Percentiles rank a stretch among this genome's conserved stretches.
Conservation (phyloP, 2,329 filamentous ascomycete genomes). For the Sclerotinia subarctica region DNA sequence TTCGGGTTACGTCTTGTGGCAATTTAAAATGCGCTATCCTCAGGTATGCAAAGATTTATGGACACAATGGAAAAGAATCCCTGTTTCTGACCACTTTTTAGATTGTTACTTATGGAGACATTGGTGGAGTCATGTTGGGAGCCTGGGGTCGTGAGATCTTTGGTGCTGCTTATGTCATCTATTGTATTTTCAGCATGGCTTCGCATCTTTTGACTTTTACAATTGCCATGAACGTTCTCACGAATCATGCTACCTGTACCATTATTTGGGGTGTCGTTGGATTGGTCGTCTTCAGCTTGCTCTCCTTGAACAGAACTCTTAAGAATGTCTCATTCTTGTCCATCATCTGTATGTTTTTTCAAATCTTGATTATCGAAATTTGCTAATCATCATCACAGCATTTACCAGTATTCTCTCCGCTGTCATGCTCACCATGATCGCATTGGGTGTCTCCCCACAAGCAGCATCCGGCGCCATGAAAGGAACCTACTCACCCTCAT, state of each 20-base stretch:
- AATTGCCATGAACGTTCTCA: conserved; percentile 57
- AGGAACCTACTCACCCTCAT: conserved; percentile 42
- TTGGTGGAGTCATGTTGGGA: conserved; percentile 52
- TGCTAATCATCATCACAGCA: conserved; percentile 38
- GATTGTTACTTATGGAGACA: conserved; percentile 51
- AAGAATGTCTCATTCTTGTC: conserved; percentile 54
- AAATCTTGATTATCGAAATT: background rate
- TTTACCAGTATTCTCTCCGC: conserved; percentile 54
- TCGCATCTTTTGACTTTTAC: conserved; percentile 58
- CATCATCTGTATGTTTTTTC: conserved; percentile 44
- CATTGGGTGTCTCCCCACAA: conserved; percentile 37
- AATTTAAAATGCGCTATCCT: conserved; percentile 54
- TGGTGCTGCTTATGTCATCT: conserved; percentile 49
- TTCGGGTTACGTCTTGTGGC: conserved; percentile 58
- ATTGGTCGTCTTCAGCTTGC: conserved; percentile 49
- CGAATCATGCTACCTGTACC: conserved; percentile 52
- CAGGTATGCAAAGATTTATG: conserved; percentile 39
- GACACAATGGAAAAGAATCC: background rate
- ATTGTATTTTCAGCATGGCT: conserved; percentile 59
- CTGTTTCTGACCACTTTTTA: background rate
- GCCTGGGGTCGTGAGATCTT: conserved; percentile 45
- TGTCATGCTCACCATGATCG: conserved; percentile 56
- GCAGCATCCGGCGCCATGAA: conserved; percentile 4
- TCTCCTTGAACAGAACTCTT: conserved; percentile 53
- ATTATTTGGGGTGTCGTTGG: conserved; percentile 53